phyloP scores from a whole-genome alignment of 257 asterid species.

The Capsicum pubescens region DNA sequence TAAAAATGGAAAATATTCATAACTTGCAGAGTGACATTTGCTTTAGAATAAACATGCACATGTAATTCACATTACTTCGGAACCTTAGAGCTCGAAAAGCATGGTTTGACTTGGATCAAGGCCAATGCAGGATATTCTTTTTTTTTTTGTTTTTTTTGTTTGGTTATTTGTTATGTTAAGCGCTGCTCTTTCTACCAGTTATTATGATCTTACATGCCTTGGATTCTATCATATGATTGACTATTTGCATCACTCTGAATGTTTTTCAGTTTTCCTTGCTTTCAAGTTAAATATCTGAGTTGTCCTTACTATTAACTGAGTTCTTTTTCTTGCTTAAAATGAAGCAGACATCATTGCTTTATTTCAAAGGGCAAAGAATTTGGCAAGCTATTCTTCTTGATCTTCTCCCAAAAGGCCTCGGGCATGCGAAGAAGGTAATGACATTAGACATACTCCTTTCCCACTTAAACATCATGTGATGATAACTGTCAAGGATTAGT shows the following conservation, averaged over 20 bases:
- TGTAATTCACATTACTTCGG: neutral
- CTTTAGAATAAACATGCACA: neutral
- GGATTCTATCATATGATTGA: constrained; percentile 7
- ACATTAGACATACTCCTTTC: neutral
- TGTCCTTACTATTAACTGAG: neutral
- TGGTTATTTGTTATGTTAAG: neutral
- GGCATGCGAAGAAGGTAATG: constrained; percentile 69
- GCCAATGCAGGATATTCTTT: neutral
- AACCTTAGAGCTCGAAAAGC: neutral
- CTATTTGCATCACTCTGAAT: neutral
- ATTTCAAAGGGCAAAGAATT: constrained; percentile 93
- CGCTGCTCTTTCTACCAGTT: neutral
- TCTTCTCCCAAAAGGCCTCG: constrained; percentile 88
- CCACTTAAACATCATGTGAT: constrained; percentile 3
- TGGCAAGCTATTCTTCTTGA: constrained; percentile 83
- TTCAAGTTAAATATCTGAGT: neutral
- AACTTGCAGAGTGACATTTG: neutral
- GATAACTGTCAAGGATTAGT: neutral
- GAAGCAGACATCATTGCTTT: constrained; percentile 76
- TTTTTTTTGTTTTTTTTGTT: neutral
- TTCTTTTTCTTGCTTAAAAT: constrained; percentile 38
- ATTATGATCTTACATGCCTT: neutral
- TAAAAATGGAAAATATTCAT: neutral
- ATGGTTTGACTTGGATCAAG: neutral
- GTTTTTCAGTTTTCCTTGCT: neutral